Evolutionary conservation across 2,329 filamentous ascomycete genomes (phyloP).

Genomic region (Trichophyton rubrum): DNA sequence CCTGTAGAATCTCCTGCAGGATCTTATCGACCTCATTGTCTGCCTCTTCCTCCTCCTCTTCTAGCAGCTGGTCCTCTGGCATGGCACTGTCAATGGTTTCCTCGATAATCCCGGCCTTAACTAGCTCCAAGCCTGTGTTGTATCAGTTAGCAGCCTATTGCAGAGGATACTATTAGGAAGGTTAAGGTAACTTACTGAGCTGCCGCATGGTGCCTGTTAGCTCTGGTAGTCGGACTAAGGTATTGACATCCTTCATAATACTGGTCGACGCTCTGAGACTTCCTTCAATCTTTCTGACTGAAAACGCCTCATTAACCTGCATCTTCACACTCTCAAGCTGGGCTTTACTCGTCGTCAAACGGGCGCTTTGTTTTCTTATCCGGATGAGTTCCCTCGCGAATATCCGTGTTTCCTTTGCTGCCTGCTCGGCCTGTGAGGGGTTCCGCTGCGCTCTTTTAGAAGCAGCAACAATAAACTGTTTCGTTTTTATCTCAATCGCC

Average conservation of each 20-base stretch:
- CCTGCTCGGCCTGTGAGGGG: constrained; percentile 65
- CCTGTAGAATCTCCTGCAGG: constrained; percentile 77
- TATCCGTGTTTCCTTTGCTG: constrained; percentile 66
- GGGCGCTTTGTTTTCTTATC: constrained; percentile 59
- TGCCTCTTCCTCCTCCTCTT: constrained; percentile 60
- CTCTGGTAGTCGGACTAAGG: constrained; percentile 69
- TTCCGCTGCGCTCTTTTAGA: constrained; percentile 71
- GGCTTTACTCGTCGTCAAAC: constrained; percentile 76
- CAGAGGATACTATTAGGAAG: neutral
- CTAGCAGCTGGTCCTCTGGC: constrained; percentile 58
- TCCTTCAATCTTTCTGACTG: constrained; percentile 88
- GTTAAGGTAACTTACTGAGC: constrained; percentile 13
- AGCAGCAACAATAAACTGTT: constrained; percentile 69
- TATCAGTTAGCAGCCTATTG: constrained; percentile 32
- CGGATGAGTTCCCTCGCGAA: constrained; percentile 82
- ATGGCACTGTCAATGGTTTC: constrained; percentile 88
- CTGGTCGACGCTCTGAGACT: constrained; percentile 74
- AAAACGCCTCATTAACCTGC: constrained; percentile 96
- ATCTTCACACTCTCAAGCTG: constrained; percentile 88
- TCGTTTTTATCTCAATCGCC: constrained; percentile 69
- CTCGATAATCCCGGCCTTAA: constrained; percentile 93
- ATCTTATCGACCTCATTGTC: constrained; percentile 88
- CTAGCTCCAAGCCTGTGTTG: constrained; percentile 47
- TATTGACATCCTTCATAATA: constrained; percentile 96
- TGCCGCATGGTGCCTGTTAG: constrained; percentile 82